Conservation (phyloP, 1,284 basidiomycete species). For the Malassezia sp. region DNA sequence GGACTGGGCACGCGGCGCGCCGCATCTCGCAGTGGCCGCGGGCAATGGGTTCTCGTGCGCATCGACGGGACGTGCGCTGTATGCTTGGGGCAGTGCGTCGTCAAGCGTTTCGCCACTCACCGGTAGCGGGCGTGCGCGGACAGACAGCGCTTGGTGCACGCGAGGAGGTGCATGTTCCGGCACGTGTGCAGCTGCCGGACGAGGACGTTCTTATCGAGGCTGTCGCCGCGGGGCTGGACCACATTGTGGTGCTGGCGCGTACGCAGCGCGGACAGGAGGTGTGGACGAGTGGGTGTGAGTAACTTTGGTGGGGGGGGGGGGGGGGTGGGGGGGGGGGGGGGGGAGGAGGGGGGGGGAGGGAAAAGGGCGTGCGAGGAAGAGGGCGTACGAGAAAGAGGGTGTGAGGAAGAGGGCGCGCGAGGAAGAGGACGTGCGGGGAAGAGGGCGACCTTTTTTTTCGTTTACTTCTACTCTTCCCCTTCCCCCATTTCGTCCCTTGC, state of each 20-base stretch:
- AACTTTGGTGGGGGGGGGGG: no score
- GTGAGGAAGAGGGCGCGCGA: no score
- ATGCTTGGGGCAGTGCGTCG: conserved; percentile 8
- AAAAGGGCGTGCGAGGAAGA: no score
- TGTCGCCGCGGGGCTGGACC: conserved; percentile 9
- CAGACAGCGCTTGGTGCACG: background rate
- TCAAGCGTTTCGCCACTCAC: no score
- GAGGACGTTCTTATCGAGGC: background rate
- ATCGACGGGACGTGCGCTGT: background rate
- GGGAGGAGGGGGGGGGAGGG: no score
- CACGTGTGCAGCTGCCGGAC: background rate
- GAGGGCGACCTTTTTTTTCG: no score
- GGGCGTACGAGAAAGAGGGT: no score
- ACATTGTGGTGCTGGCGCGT: conserved; percentile 4
- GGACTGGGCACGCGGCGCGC: background rate
- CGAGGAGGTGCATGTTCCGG: background rate
- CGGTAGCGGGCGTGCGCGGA: conserved; percentile 7
- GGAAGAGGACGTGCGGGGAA: no score
- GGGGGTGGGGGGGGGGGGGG: no score
- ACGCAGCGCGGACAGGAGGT: background rate
- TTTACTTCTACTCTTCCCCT: no score
- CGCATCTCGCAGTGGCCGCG: conserved; percentile 3
- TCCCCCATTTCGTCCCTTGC: no score
- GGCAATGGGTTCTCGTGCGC: conserved; percentile 4
- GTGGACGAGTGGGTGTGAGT: conserved; percentile 5